A percentile compares a stretch with the other conserved stretches of the same genome.
Evolutionary conservation across 2,329 filamentous ascomycete species (phyloP).

Genomic region (Dactylellina haptotyla): DNA sequence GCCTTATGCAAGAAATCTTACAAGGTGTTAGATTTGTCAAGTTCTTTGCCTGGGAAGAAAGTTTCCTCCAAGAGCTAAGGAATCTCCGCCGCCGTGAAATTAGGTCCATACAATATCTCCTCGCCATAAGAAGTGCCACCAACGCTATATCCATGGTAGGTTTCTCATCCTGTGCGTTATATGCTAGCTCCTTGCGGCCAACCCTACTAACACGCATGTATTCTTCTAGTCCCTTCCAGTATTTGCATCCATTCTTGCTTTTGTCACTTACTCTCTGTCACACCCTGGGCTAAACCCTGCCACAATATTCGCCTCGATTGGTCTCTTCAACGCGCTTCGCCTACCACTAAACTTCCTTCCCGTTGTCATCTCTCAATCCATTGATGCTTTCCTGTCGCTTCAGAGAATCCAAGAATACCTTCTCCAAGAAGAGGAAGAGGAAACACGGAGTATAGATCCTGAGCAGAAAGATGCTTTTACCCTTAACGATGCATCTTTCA

Average conservation of each 20-base stretch:
- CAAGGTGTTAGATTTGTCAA: constrained; percentile 99
- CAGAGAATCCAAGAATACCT: constrained; percentile 89
- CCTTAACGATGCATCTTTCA: constrained; percentile 75
- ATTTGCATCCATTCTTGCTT: constrained; percentile 93
- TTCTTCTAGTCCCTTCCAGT: constrained; percentile 79
- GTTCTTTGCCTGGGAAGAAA: constrained; percentile 95
- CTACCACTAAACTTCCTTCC: constrained; percentile 90
- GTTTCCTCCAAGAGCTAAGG: constrained; percentile 94
- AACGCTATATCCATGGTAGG: constrained; percentile 91
- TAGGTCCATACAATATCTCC: constrained; percentile 79
- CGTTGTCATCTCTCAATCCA: constrained; percentile 85
- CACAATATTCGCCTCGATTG: constrained; percentile 88
- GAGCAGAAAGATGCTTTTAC: constrained; percentile 57
- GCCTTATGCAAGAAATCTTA: constrained; percentile 94
- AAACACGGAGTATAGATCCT: constrained; percentile 57
- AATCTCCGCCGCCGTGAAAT: constrained; percentile 86
- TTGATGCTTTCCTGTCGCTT: constrained; percentile 87
- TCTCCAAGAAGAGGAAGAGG: constrained; percentile 75
- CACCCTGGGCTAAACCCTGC: constrained; percentile 77
- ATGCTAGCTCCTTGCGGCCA: not conserved
- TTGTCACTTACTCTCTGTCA: constrained; percentile 80
- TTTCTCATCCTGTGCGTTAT: constrained; percentile 73
- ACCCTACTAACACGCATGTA: constrained; percentile 55
- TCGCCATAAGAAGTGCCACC: constrained; percentile 85
- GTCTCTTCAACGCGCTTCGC: constrained; percentile 89